Percentiles rank a stretch among this genome's conserved stretches.
phyloP scores from a whole-genome alignment of 148 eudicot species.

The Rhododendron vialii region DNA sequence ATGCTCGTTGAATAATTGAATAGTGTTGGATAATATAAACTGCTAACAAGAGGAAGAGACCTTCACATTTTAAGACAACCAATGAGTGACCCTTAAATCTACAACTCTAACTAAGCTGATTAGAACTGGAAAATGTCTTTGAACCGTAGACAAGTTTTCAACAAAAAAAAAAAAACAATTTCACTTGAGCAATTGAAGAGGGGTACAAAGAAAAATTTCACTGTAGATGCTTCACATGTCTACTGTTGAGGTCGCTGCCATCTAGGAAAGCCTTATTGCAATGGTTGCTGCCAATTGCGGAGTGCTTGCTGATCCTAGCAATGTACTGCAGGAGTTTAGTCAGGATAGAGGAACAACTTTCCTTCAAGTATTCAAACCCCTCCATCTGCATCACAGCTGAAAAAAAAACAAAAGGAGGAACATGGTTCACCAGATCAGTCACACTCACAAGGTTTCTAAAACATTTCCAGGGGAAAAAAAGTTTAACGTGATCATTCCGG shows the following conservation, averaged over 20 bases:
- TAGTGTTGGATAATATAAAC: neutral
- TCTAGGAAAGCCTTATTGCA: conserved; percentile 32
- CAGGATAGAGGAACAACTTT: conserved; percentile 51
- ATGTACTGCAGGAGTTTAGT: conserved; percentile 43
- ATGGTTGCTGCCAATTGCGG: conserved; percentile 16
- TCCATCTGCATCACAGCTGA: conserved; percentile 78
- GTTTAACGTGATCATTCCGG: neutral
- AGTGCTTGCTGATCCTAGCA: conserved; percentile 43
- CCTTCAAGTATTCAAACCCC: conserved; percentile 60
- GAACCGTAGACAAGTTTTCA: neutral
- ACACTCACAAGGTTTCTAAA: neutral
- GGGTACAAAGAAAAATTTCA: conserved; percentile 10
- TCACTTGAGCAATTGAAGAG: neutral
- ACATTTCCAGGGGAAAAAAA: neutral
- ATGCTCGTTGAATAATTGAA: too few species aligned
- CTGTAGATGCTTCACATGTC: conserved; percentile 48
- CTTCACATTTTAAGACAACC: neutral
- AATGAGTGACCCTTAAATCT: neutral
- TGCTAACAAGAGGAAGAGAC: neutral
- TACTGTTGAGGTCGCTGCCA: conserved; percentile 40
- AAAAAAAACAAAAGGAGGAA: neutral
- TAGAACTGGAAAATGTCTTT: neutral
- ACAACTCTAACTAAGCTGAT: neutral
- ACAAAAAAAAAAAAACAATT: neutral
- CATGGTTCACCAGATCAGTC: neutral